phyloP scores from a whole-genome alignment of 192 early-diverging fungal species.

The Coemansia interrupta region DNA sequence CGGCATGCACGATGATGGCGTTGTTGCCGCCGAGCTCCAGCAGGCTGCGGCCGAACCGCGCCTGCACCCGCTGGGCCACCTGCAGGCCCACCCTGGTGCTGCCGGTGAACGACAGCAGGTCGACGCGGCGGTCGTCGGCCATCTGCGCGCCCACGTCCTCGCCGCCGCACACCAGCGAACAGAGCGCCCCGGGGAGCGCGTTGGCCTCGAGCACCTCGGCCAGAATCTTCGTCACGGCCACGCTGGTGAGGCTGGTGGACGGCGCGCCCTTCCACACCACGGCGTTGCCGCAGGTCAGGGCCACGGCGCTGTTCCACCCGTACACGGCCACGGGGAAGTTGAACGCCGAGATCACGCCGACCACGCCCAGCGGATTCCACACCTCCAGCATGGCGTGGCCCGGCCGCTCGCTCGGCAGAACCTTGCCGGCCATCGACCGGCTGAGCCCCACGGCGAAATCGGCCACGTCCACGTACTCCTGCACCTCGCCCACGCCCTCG shows the following conservation, averaged over 20 bases:
- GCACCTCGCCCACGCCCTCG: conserved; percentile 91
- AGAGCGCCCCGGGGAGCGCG: conserved; percentile 76
- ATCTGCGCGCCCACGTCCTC: conserved; percentile 80
- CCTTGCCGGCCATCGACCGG: conserved; percentile 72
- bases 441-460: conserved; percentile 88
- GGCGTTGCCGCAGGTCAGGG: conserved; percentile 84
- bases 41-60: conserved; percentile 82
- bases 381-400: conserved; percentile 94
- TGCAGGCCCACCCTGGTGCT: conserved; percentile 72
- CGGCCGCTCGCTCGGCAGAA: conserved; percentile 86
- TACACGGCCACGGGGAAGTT: conserved; percentile 93
- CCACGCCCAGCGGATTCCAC: conserved; percentile 89
- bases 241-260: conserved; percentile 70
- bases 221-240: conserved; percentile 88
- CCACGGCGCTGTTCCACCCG: conserved; percentile 92
- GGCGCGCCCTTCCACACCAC: conserved; percentile 88
- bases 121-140: conserved; percentile 63
- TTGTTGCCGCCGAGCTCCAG: conserved; percentile 96
- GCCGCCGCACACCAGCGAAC: conserved; percentile 79
- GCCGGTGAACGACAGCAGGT: conserved; percentile 89
- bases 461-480: conserved; percentile 94
- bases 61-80: conserved; percentile 77
- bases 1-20: conserved; percentile 86
- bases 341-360: conserved; percentile 91
- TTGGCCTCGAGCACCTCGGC: conserved; percentile 77